Evolutionary conservation across 805 yeast species (phyloP).

Genomic region (Gaillardinia entomophila): DNA sequence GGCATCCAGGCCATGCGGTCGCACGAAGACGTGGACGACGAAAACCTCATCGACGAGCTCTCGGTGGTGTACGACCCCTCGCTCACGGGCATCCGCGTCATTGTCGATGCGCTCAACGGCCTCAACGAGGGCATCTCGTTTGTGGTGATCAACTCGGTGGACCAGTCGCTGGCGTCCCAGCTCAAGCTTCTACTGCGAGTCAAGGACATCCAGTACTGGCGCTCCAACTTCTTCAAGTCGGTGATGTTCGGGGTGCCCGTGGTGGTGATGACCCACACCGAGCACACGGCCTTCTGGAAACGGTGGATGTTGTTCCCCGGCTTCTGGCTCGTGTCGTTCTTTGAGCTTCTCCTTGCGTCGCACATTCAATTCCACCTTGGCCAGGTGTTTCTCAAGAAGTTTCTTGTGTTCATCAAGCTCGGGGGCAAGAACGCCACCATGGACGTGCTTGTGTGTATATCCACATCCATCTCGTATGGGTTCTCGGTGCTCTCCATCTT

Average conservation of each 20-base stretch:
- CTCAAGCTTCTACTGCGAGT: conserved; percentile 59
- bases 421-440: conserved; percentile 62
- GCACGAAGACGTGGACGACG: conserved; percentile 10
- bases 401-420: conserved; percentile 60
- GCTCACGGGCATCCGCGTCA: conserved; percentile 55
- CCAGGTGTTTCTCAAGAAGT: conserved; percentile 55
- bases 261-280: conserved; percentile 44
- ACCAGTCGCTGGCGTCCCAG: conserved; percentile 56
- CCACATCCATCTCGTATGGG: conserved; percentile 71
- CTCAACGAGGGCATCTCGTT: conserved; percentile 56
- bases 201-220: conserved; percentile 74
- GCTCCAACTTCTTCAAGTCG: conserved; percentile 45
- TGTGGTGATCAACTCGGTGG: conserved; percentile 39
- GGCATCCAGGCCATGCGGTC: conserved; percentile 9
- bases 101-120: conserved; percentile 41
- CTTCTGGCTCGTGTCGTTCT: conserved; percentile 53
- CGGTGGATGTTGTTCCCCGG: conserved; percentile 47
- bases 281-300: conserved; percentile 24
- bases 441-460: conserved; percentile 85
- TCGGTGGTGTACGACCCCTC: conserved; percentile 46
- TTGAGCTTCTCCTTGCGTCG: conserved; percentile 53
- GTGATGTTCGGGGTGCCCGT: conserved; percentile 61
- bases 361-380: conserved; percentile 70
- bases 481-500: conserved; percentile 67
- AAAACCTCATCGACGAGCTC: conserved; percentile 26